phyloP scores from a whole-genome alignment of 2,329 filamentous ascomycete species.

The Penicillium corylophilum region DNA sequence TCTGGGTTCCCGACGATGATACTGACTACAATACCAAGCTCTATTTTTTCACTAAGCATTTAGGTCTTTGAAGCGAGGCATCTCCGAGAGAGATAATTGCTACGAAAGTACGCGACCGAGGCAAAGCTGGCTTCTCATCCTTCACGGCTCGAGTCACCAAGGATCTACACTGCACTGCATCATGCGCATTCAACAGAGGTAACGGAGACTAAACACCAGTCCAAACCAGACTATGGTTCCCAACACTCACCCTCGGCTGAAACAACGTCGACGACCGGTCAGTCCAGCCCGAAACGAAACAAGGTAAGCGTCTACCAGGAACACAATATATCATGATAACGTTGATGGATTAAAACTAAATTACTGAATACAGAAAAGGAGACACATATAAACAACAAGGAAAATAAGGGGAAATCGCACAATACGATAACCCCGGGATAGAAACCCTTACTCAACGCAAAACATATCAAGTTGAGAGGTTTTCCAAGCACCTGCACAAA shows the following conservation, averaged over 20 bases:
- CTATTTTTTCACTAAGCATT: not conserved
- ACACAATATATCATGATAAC: not conserved
- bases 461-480: not conserved
- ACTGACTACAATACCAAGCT: not conserved
- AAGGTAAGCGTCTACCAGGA: not conserved
- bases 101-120: not conserved
- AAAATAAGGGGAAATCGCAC: not conserved
- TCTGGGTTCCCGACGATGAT: not conserved
- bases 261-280: not conserved
- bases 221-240: not conserved
- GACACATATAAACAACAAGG: conserved; percentile 6
- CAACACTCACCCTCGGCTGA: not conserved
- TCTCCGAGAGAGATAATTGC: not conserved
- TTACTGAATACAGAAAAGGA: conserved; percentile 3
- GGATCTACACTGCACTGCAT: not conserved
- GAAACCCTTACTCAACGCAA: not conserved
- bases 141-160: not conserved
- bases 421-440: not conserved
- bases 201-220: not conserved
- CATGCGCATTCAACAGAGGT: not conserved
- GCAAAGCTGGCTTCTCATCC: not conserved
- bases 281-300: not conserved
- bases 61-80: not conserved
- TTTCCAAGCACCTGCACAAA: conserved; percentile 2
- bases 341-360: conserved; percentile 3